Conservation (phyloP, 2,329 filamentous ascomycete species). For the Colletotrichum magnum region DNA sequence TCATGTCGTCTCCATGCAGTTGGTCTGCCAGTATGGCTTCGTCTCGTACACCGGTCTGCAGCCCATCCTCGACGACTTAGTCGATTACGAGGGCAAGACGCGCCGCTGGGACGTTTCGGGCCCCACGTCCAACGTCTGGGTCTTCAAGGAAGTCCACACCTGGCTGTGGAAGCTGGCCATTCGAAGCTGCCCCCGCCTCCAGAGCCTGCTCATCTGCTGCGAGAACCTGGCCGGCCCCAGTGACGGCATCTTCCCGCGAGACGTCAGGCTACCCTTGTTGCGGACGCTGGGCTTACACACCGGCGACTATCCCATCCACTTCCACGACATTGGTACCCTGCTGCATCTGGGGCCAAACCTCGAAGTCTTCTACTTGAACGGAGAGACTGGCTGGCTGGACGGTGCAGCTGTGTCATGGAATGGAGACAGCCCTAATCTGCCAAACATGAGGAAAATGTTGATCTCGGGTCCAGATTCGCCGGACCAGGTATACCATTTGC, state of each 20-base stretch:
- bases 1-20: neutral
- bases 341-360: neutral
- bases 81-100: neutral
- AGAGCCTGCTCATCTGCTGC: conserved; percentile 11
- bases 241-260: neutral
- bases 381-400: neutral
- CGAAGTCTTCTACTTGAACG: neutral
- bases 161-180: conserved; percentile 1
- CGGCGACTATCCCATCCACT: neutral
- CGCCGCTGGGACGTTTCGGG: neutral
- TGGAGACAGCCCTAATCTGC: neutral
- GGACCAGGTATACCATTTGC: neutral
- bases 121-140: neutral
- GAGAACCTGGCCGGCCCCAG: neutral
- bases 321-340: neutral
- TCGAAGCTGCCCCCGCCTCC: neutral
- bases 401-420: neutral
- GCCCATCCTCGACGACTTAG: neutral
- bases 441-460: neutral
- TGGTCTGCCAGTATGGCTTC: neutral
- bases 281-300: neutral
- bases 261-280: neutral
- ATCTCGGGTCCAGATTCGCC: neutral
- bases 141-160: neutral
- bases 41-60: neutral